phyloP scores from a whole-genome alignment of 2,329 filamentous ascomycete species.

The Alternaria burnsii region DNA sequence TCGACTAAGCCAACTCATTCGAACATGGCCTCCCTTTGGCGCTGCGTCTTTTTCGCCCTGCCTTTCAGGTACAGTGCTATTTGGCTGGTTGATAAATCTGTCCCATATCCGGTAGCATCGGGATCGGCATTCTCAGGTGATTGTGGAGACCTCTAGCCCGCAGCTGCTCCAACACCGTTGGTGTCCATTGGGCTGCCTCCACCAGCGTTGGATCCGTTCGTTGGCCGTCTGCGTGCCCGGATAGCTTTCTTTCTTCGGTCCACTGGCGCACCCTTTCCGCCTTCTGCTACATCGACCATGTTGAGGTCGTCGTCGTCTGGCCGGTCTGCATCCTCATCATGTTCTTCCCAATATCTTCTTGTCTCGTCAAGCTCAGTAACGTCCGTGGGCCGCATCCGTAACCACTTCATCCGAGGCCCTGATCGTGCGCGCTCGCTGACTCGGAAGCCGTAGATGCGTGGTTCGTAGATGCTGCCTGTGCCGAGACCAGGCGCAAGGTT shows the following conservation, averaged over 20 bases:
- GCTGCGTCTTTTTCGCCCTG: background rate
- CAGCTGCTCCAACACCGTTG: slow-evolving; percentile 47
- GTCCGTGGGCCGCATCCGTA: slow-evolving; percentile 82
- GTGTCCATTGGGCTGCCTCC: slow-evolving; percentile 54
- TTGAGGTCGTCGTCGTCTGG: slow-evolving; percentile 51
- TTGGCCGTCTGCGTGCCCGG: slow-evolving; percentile 46
- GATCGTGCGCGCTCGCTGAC: slow-evolving; percentile 90
- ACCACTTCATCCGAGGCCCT: slow-evolving; percentile 96
- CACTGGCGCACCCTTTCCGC: slow-evolving; percentile 36
- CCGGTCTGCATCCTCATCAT: slow-evolving; percentile 49
- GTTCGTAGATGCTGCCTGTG: slow-evolving; percentile 84
- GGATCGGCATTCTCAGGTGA: background rate
- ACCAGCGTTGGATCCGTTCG: slow-evolving; percentile 39
- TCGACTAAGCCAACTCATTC: slow-evolving; percentile 1
- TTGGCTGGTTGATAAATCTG: background rate
- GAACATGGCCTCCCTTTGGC: background rate
- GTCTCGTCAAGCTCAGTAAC: slow-evolving; percentile 84
- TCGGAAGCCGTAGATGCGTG: slow-evolving; percentile 94
- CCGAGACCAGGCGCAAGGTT: slow-evolving; percentile 93
- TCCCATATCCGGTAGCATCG: background rate
- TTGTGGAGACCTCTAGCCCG: slow-evolving; percentile 22
- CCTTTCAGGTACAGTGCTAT: background rate
- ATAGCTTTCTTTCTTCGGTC: slow-evolving; percentile 51
- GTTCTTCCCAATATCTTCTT: slow-evolving; percentile 54
- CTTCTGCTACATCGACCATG: slow-evolving; percentile 49